These are phyloP conservation scores for Mallotus repandus DNA, from an alignment of 441 rosid genomes.

Conservation along the genomic window DNA sequence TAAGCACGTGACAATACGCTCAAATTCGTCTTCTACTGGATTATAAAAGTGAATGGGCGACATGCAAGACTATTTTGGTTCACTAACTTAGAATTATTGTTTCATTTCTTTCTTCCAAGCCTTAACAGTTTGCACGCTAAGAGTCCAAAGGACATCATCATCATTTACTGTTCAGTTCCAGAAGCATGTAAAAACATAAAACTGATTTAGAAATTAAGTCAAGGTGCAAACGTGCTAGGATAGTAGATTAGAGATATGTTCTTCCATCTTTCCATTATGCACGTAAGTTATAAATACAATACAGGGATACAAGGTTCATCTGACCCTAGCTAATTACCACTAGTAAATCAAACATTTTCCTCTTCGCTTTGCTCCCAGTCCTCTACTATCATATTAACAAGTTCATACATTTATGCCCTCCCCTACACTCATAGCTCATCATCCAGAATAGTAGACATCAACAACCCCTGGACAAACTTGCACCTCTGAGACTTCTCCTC, in stretches of 20 bases:
- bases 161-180: too few relatives aligned
- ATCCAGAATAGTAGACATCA: slow-evolving; percentile 59
- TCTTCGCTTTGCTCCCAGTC: slow-evolving; percentile 11
- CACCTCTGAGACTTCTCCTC: slow-evolving; percentile 57
- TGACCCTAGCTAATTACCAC: slow-evolving; percentile 2
- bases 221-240: too few relatives aligned
- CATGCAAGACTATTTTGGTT: too few relatives aligned
- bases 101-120: too few relatives aligned
- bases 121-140: too few relatives aligned
- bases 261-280: slow-evolving; percentile 24
- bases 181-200: too few relatives aligned
- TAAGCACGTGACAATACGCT: too few relatives aligned
- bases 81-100: too few relatives aligned
- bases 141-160: too few relatives aligned
- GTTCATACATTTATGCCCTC: slow-evolving; percentile 1
- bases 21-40: too few relatives aligned
- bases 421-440: slow-evolving; percentile 40
- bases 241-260: background rate
- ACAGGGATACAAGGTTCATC: slow-evolving; percentile 16
- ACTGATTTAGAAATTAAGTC: background rate
- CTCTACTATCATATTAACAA: slow-evolving; percentile 19
- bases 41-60: too few relatives aligned
- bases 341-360: slow-evolving; percentile 5
- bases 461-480: slow-evolving; percentile 58
- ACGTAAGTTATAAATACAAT: slow-evolving; percentile 17